Evolutionary conservation across 495 filamentous ascomycete genomes (phyloP).

Genomic region (Aspergillus nidulans): DNA sequence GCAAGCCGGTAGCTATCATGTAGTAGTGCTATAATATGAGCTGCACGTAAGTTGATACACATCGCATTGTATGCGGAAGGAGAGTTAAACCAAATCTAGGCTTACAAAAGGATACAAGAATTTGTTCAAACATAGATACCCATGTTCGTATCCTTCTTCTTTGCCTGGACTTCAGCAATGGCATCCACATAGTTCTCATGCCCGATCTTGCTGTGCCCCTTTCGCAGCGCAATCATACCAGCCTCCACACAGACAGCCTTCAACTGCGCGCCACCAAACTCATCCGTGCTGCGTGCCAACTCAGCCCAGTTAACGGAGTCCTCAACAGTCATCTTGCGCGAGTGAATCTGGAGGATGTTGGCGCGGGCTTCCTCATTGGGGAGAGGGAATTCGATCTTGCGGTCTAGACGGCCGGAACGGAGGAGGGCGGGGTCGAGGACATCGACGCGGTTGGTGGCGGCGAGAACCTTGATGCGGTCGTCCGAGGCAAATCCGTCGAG

Average conservation of each 20-base stretch:
- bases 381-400: conserved; percentile 98
- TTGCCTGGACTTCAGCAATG: conserved; percentile 92
- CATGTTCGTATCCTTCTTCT: conserved; percentile 86
- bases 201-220: conserved; percentile 87
- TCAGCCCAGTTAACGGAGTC: conserved; percentile 94
- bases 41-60: conserved; percentile 24
- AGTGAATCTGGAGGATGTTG: conserved; percentile 96
- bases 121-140: conserved; percentile 47
- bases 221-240: conserved; percentile 95
- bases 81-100: conserved; percentile 6
- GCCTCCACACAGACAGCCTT: conserved; percentile 99
- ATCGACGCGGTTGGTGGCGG: conserved; percentile 96
- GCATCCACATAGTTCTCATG: conserved; percentile 99
- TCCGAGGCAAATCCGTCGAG: conserved; percentile 98
- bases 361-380: conserved; percentile 98
- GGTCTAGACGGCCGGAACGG: conserved; percentile 89
- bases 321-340: conserved; percentile 96
- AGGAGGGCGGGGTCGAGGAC: conserved; percentile 94
- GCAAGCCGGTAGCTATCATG: not conserved
- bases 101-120: not conserved
- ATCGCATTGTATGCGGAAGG: conserved; percentile 11
- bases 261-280: conserved; percentile 95
- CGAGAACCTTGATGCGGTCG: conserved; percentile 97
- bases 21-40: conserved; percentile 1
- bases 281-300: conserved; percentile 93